Evolutionary conservation across 768 basidiomycete species (phyloP).

Genomic region (Fomitopsis pulvina): DNA sequence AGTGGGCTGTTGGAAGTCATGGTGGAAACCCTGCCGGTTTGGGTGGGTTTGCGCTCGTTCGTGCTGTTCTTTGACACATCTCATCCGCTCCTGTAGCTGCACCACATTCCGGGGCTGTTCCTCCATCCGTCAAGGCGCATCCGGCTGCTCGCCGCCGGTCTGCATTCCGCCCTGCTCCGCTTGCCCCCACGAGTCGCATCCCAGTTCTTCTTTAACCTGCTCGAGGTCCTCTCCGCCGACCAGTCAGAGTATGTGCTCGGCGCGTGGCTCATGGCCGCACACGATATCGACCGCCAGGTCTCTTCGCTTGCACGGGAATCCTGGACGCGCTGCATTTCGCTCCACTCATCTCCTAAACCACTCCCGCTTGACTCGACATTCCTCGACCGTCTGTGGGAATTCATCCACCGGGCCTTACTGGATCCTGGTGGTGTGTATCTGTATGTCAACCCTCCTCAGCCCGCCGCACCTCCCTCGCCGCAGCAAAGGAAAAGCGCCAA

Average conservation of each 20-base stretch:
- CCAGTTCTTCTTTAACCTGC: slow-evolving; percentile 44
- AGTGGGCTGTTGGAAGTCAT: slow-evolving; percentile 31
- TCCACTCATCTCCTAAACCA: slow-evolving; percentile 4
- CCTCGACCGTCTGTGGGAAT: slow-evolving; percentile 37
- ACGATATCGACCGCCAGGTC: slow-evolving; percentile 68
- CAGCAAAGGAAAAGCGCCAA: slow-evolving; percentile 25
- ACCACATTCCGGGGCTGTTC: slow-evolving; percentile 79
- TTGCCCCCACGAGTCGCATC: slow-evolving; percentile 39
- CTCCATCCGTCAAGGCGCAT: slow-evolving; percentile 77
- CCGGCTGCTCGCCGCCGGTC: slow-evolving; percentile 48
- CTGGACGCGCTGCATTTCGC: slow-evolving; percentile 40
- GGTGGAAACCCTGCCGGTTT: slow-evolving; percentile 76
- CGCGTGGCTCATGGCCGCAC: slow-evolving; percentile 64
- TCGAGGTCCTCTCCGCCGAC: slow-evolving; percentile 34
- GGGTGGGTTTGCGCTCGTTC: slow-evolving; percentile 52
- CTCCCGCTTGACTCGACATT: slow-evolving; percentile 28
- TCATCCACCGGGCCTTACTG: slow-evolving; percentile 48
- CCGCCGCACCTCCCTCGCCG: slow-evolving; percentile 27
- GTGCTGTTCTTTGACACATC: background rate
- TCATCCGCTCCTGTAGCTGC: slow-evolving; percentile 43
- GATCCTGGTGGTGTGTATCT: slow-evolving; percentile 55
- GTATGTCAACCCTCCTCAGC: slow-evolving; percentile 54
- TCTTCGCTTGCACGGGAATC: slow-evolving; percentile 40
- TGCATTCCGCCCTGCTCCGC: slow-evolving; percentile 62
- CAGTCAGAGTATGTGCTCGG: slow-evolving; percentile 58